Percentiles rank a stretch among this genome's conserved stretches.
Evolutionary conservation across 2,329 filamentous ascomycete genomes (phyloP).

Genomic region (Arthrobotrys iridis): DNA sequence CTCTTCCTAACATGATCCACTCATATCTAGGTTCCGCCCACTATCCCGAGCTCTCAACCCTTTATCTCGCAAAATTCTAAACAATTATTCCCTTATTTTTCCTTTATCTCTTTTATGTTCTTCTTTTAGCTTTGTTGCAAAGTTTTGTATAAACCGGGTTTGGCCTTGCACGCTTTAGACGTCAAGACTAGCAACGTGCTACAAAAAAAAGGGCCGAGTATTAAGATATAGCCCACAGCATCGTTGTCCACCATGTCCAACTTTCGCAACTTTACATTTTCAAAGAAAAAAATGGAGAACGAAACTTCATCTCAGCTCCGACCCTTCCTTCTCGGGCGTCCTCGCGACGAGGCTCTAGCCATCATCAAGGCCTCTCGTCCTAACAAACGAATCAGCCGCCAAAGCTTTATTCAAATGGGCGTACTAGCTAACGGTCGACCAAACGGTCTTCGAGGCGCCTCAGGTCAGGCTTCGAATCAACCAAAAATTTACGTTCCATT

Average conservation of each 20-base stretch:
- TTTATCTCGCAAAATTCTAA: too few relatives aligned
- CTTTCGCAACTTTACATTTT: slow-evolving; percentile 14
- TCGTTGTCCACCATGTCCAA: slow-evolving; percentile 14
- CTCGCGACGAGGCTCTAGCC: neutral
- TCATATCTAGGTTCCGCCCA: too few relatives aligned
- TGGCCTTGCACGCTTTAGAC: neutral
- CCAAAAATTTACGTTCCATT: slow-evolving; percentile 23
- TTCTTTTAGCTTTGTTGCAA: too few relatives aligned
- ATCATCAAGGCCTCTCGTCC: neutral
- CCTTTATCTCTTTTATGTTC: too few relatives aligned
- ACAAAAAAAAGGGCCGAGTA: neutral
- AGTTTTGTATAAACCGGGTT: too few relatives aligned
- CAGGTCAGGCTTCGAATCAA: neutral
- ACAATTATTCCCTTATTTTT: too few relatives aligned
- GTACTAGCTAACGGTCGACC: neutral
- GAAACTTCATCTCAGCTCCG: neutral
- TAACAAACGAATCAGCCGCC: neutral
- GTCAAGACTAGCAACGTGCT: neutral
- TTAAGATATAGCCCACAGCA: neutral
- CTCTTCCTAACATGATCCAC: too few relatives aligned
- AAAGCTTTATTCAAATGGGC: neutral
- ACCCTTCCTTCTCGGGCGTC: slow-evolving; percentile 2
- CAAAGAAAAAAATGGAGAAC: neutral
- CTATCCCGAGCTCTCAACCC: too few relatives aligned
- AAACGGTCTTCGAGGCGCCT: neutral